These are phyloP conservation scores for Beta macrorhiza DNA, from an alignment of 179 eudicot species.

Conservation along the genomic window DNA sequence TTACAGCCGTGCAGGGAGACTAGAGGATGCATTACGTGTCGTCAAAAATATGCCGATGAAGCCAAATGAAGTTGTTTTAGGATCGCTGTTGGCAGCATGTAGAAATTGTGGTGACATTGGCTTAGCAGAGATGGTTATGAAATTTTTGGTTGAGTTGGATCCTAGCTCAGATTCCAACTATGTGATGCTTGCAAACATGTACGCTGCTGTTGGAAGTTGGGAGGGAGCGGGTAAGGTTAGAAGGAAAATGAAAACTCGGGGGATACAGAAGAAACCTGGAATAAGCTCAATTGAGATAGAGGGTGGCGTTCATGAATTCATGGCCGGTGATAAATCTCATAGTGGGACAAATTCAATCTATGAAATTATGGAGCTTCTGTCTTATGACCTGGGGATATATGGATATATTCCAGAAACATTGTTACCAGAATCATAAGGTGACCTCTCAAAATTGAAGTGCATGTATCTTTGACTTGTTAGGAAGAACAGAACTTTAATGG, in stretches of 20 bases:
- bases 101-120: constrained; percentile 46
- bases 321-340: constrained; percentile 68
- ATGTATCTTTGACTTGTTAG: too few relatives aligned
- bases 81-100: constrained; percentile 71
- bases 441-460: background rate
- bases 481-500: too few relatives aligned
- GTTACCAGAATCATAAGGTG: constrained; percentile 26
- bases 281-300: constrained; percentile 65
- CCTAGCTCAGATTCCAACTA: constrained; percentile 55
- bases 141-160: constrained; percentile 45
- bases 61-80: constrained; percentile 66
- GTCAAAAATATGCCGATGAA: constrained; percentile 66
- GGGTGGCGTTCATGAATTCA: constrained; percentile 52
- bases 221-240: constrained; percentile 55
- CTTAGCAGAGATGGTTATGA: constrained; percentile 61
- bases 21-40: constrained; percentile 57
- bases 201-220: constrained; percentile 72
- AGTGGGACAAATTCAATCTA: constrained; percentile 43
- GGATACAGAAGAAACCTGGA: constrained; percentile 65
- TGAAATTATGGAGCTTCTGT: constrained; percentile 41
- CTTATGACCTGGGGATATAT: constrained; percentile 36
- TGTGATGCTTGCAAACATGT: constrained; percentile 65
- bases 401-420: constrained; percentile 33
- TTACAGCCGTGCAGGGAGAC: constrained; percentile 66
- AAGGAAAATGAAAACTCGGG: constrained; percentile 60